Percentiles rank a stretch among this genome's conserved stretches.
phyloP scores from a whole-genome alignment of 2,329 filamentous ascomycete genomes.

The Fonsecaea erecta region DNA sequence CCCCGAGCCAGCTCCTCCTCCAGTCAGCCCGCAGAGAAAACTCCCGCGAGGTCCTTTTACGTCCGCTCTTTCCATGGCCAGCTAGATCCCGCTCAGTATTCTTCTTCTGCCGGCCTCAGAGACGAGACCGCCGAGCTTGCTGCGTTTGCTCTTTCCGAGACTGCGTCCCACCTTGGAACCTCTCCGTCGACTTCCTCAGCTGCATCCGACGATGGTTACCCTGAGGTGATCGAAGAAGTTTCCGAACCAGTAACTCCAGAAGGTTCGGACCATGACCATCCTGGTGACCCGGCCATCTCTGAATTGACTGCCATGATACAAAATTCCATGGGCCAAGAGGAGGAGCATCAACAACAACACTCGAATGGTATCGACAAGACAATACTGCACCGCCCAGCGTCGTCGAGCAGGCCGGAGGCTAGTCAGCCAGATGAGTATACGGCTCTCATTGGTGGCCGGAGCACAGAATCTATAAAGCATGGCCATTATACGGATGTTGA shows the following conservation, averaged over 20 bases:
- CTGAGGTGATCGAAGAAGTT: conserved; percentile 64
- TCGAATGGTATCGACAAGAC: conserved; percentile 31
- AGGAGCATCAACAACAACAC: conserved; percentile 25
- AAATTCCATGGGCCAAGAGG: conserved; percentile 43
- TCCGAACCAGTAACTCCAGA: conserved; percentile 62
- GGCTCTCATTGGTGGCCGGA: conserved; percentile 33
- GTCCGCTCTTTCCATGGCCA: conserved; percentile 51
- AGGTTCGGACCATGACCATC: conserved; percentile 41
- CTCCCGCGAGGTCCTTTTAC: conserved; percentile 52
- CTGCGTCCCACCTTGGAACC: conserved; percentile 28
- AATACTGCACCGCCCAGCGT: background rate
- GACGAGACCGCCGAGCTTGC: conserved; percentile 88
- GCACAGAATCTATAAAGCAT: conserved; percentile 27
- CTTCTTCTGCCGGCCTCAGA: conserved; percentile 75
- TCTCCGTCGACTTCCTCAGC: conserved; percentile 22
- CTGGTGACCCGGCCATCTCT: conserved; percentile 48
- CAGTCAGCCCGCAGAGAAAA: conserved; percentile 40
- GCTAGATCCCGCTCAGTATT: conserved; percentile 70
- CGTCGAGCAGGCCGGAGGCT: conserved; percentile 12
- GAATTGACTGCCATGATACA: conserved; percentile 58
- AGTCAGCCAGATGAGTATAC: conserved; percentile 38
- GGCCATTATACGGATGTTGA: conserved; percentile 40
- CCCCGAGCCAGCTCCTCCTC: conserved; percentile 34
- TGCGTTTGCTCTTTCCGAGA: conserved; percentile 74
- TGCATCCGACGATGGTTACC: conserved; percentile 33